Base-by-base conservation (phyloP, 2,329 filamentous ascomycete species). In the Curvularia eragrostidis region DNA sequence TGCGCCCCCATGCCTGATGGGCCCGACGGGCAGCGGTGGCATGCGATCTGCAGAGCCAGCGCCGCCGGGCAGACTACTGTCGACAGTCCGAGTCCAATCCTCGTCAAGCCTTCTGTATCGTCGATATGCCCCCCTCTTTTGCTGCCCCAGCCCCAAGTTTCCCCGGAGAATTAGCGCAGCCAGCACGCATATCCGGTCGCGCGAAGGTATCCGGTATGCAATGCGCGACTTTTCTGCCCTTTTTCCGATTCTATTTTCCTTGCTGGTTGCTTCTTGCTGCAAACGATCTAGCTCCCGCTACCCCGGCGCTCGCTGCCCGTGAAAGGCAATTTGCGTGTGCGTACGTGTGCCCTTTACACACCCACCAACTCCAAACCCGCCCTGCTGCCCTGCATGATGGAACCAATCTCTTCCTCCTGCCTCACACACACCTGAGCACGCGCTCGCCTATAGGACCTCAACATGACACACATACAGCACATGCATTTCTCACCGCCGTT, bases 401-500 rank as follows among this genome's bases (percentile, higher is more conserved):
- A 26, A n/a, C 41, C 41, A 43, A 24, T 43, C 41, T 43, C 10
- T 21, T 21, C 1, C 19, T 23, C 18, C 38, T 41, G 18, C 38
- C 18, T 41, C 23, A 21, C 18, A 41, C 38, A 41, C 38, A 23
- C 34, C 5, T 36, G 13, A 36, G 15, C 34, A 36, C 15, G 2
- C 19, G 6, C 38, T 41, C 38, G 18, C n/a, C 18, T 26, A 28
- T 28, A 46, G 43, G 24, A 13, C 26, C 15, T 5, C 26, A 13
- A 46, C 32, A 18, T 43, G 41, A 26, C 23, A 43, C 41, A 13
- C 19, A 48, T 18, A 38, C 47, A 48, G 21, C 47, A 48, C 47
- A 48, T 48, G 47, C 47, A 38, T 48, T 7, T 8, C 47, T 48
- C 47, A 48, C 47, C 47, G 47, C 47, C 32, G 47, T 46, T 46